Base-by-base conservation (phyloP, 2,329 filamentous ascomycete genomes). In the Aureobasidium sp. region DNA sequence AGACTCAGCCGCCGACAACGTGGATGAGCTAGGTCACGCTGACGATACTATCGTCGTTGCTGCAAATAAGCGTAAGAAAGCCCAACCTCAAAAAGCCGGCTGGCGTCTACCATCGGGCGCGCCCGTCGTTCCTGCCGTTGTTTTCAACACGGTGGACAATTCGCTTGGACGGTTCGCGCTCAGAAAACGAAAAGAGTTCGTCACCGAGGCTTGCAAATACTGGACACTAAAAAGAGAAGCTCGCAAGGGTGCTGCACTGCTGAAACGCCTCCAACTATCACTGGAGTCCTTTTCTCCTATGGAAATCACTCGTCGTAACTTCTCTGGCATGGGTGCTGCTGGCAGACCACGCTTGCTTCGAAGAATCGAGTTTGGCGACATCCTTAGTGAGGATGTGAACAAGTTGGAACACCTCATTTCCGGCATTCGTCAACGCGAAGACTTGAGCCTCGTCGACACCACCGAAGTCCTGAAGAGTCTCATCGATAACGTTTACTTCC, bases 181-280 rank as follows among this genome's bases (percentile, higher is more conserved):
- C 39, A 85, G 88, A 34, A 95, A 94, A 72, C 86, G 91, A 58
- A 96, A 95, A 71, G 92, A 97, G 64, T 99, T 91, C 73, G 87
- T 95, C 2, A 88, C 91, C 62, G 93, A 97, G 74, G 90, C 90
- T 1, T 97, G 93, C 77, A 91, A 91, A 68, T 99, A 97, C 76
- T 99, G 94, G 94, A 97, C 94, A 0, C 76, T 99, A 66, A 99
- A 99, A 77, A 86, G 94, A 62, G 94, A 99, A 74, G 90, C 93
- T 65, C 86, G 94, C 37, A 84, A 94, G 63, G 94, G 94, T 51
- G 94, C 94, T 34, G 91, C 94, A 4, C 80, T 99, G 61, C 82
- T 99, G 64, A 97, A 97, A 76, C 86, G 94, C 39, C 81, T 99
- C 23, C 94, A 99, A 73, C 78, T 97, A 62, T 92, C 97, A 74